Evolutionary conservation across 1,139 yeast genomes (phyloP).

Genomic region (Sugiyamaella xylanicola): DNA sequence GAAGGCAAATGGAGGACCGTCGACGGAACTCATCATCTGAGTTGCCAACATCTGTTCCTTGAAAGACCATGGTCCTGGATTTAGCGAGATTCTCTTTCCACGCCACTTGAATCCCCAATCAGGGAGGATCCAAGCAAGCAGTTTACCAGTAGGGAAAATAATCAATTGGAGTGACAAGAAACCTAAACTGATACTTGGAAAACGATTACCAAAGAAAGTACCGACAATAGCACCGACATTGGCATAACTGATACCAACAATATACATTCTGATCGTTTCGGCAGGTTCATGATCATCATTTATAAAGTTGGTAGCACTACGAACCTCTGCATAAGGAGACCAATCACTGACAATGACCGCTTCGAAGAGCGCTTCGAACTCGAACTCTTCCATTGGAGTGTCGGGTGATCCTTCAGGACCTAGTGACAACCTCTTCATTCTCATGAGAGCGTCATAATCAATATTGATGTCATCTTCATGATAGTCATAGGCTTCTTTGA

Average conservation of each 20-base stretch:
- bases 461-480: constrained; percentile 56
- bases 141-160: constrained; percentile 54
- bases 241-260: constrained; percentile 39
- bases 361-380: constrained; percentile 43
- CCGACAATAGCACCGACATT: constrained; percentile 52
- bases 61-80: constrained; percentile 64
- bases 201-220: constrained; percentile 54
- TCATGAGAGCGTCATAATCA: constrained; percentile 25
- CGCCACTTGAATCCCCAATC: constrained; percentile 48
- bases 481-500: constrained; percentile 45
- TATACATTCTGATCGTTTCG: constrained; percentile 51
- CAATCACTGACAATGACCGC: constrained; percentile 48
- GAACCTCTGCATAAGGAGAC: constrained; percentile 56
- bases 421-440: constrained; percentile 36
- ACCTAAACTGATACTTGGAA: constrained; percentile 52
- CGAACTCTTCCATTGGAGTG: constrained; percentile 37
- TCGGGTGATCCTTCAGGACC: constrained; percentile 28
- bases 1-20: constrained; percentile 47
- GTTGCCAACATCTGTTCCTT: constrained; percentile 71
- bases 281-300: constrained; percentile 51
- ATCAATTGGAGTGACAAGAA: constrained; percentile 49
- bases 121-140: constrained; percentile 51
- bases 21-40: constrained; percentile 47
- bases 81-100: constrained; percentile 46
- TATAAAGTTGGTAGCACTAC: constrained; percentile 51